Evolutionary conservation across 257 asterid species (phyloP).

Genomic region (Solanum rostratum): DNA sequence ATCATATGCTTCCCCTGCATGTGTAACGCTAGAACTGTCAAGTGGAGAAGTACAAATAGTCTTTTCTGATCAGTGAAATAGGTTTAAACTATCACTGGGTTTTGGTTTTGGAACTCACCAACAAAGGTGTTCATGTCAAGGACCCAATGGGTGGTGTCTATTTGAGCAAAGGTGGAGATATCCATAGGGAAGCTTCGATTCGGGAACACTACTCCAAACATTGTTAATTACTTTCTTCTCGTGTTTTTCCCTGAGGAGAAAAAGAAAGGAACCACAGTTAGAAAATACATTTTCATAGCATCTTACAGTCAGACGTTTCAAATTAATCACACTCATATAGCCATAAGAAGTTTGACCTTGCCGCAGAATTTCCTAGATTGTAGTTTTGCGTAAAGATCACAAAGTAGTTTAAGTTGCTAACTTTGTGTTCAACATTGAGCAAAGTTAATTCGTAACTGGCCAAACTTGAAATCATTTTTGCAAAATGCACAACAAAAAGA

Average conservation of each 20-base stretch:
- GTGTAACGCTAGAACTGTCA: neutral
- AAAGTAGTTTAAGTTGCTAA: neutral
- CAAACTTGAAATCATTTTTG: neutral
- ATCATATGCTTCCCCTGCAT: constrained; percentile 67
- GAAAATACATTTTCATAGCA: neutral
- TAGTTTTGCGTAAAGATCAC: neutral
- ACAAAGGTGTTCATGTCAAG: constrained; percentile 97
- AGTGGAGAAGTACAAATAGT: neutral
- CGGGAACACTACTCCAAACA: constrained; percentile 95
- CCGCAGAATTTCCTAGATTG: neutral
- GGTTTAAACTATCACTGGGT: neutral
- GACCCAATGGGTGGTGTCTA: constrained; percentile 85
- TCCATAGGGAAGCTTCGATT: constrained; percentile 93
- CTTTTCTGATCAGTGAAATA: neutral
- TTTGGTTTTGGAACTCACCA: constrained; percentile 12
- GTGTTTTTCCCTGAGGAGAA: neutral
- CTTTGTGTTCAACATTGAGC: neutral
- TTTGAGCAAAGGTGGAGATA: constrained; percentile 86
- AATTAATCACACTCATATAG: neutral
- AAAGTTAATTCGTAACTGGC: neutral
- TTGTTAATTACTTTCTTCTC: constrained; percentile 1
- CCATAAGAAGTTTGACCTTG: neutral
- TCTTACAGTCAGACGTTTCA: neutral
- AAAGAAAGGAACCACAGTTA: neutral
- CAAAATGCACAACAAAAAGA: neutral